Percentiles rank a stretch among this genome's conserved stretches.
These are phyloP conservation scores for Candida nemodendra DNA, from an alignment of 805 yeast species.

Conservation along the genomic window DNA sequence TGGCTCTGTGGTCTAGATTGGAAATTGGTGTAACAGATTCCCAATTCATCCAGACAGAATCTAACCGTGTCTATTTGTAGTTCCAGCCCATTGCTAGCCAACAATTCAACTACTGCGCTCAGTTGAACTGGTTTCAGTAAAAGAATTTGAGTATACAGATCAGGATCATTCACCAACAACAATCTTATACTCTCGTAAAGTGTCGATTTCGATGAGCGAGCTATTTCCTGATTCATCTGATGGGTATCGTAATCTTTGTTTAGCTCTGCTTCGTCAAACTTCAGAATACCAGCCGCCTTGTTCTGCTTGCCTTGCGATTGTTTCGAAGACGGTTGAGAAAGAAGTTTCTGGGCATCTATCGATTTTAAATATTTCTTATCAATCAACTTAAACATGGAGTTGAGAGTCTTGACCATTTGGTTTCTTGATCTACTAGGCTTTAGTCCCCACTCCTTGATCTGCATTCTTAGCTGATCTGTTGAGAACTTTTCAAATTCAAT, in stretches of 20 bases:
- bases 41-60: conserved; percentile 29
- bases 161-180: conserved; percentile 15
- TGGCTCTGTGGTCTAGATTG: neutral
- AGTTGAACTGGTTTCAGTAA: conserved; percentile 27
- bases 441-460: conserved; percentile 37
- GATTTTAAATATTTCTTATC: conserved; percentile 12
- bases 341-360: too few relatives aligned
- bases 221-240: conserved; percentile 11
- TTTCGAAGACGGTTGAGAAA: too few relatives aligned
- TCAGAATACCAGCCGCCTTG: conserved; percentile 5
- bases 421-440: conserved; percentile 35
- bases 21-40: conserved; percentile 25
- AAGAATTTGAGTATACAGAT: conserved; percentile 19
- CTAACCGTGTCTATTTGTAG: conserved; percentile 21
- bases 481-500: conserved; percentile 17
- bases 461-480: conserved; percentile 21
- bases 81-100: conserved; percentile 17
- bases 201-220: conserved; percentile 7
- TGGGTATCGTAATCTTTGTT: conserved; percentile 11
- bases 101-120: conserved; percentile 12
- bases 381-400: conserved; percentile 22
- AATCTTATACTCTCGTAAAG: conserved; percentile 20
- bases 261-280: conserved; percentile 17
- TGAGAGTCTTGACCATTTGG: conserved; percentile 34
- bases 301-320: conserved; percentile 2